Evolutionary conservation across 2,329 filamentous ascomycete species (phyloP).

Genomic region (Aspergillus spinulosporus): DNA sequence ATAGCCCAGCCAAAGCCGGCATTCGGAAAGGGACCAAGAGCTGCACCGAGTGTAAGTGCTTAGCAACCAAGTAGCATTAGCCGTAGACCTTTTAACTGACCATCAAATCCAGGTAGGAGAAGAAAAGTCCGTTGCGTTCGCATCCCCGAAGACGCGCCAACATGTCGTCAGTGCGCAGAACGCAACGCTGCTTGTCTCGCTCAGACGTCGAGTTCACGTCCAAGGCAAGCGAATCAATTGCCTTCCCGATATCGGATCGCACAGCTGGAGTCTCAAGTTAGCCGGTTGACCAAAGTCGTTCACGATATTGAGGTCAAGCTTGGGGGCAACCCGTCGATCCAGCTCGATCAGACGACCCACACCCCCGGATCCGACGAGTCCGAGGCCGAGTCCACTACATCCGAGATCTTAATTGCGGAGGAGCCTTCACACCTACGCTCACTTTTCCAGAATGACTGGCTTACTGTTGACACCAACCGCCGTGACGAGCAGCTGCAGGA

Average conservation of each 20-base stretch:
- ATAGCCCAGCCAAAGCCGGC: neutral
- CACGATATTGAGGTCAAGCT: constrained; percentile 16
- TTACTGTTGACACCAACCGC: constrained; percentile 17
- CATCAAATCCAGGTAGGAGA: constrained; percentile 17
- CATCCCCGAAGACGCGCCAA: constrained; percentile 14
- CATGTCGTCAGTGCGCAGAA: constrained; percentile 23
- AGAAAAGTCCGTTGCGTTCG: constrained; percentile 24
- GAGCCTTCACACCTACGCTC: constrained; percentile 19
- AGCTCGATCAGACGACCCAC: neutral
- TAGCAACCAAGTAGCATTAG: neutral
- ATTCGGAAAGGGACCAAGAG: constrained; percentile 23
- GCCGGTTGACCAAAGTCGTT: constrained; percentile 18
- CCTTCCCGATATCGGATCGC: constrained; percentile 22
- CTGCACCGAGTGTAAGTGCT: constrained; percentile 24
- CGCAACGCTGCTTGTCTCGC: constrained; percentile 19
- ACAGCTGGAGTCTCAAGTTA: constrained; percentile 21
- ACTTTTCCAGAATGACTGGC: constrained; percentile 24
- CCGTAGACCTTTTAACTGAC: neutral
- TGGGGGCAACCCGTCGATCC: constrained; percentile 10
- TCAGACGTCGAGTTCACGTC: constrained; percentile 15
- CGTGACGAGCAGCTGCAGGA: constrained; percentile 11
- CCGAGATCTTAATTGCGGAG: constrained; percentile 17
- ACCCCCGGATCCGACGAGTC: constrained; percentile 12
- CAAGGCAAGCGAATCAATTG: constrained; percentile 14
- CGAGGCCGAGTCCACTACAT: constrained; percentile 16